Evolutionary conservation across 1,284 basidiomycete species (phyloP).

Genomic region (Vanrija sp.): DNA sequence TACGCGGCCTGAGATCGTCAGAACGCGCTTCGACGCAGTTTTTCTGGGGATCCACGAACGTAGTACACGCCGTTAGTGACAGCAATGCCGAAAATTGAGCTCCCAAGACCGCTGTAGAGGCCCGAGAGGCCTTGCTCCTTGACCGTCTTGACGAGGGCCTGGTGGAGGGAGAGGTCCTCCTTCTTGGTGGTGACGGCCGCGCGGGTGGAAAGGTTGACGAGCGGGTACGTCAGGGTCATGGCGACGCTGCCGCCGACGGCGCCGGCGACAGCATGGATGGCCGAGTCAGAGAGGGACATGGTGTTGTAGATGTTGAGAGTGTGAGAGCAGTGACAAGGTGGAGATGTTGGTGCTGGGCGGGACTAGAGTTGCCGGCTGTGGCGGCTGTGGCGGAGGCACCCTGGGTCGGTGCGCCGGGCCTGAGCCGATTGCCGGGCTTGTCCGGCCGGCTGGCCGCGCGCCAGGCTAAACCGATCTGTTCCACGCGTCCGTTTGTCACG

Average conservation of each 20-base stretch:
- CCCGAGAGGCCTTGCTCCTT: conserved; percentile 80
- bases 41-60: too few species aligned
- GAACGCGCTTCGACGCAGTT: too few species aligned
- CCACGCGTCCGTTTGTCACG: too few species aligned
- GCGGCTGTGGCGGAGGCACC: conserved; percentile 35
- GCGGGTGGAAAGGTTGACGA: conserved; percentile 87
- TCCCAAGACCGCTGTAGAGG: conserved; percentile 82
- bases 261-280: conserved; percentile 84
- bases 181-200: conserved; percentile 86
- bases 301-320: neutral
- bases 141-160: conserved; percentile 65
- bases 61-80: conserved; percentile 75
- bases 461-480: too few species aligned
- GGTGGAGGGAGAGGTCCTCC: conserved; percentile 28
- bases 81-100: conserved; percentile 84
- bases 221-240: conserved; percentile 67
- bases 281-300: conserved; percentile 59
- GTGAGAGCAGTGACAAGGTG: neutral
- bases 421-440: too few species aligned
- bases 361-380: conserved; percentile 1
- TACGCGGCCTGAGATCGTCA: conserved; percentile 50
- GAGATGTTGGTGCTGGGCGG: neutral
- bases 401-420: too few species aligned
- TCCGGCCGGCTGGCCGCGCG: too few species aligned
- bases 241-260: conserved; percentile 86